Percentiles rank a stretch among this genome's conserved stretches.
phyloP scores from a whole-genome alignment of 2,329 filamentous ascomycete species.

The Epichloe aotearoae region DNA sequence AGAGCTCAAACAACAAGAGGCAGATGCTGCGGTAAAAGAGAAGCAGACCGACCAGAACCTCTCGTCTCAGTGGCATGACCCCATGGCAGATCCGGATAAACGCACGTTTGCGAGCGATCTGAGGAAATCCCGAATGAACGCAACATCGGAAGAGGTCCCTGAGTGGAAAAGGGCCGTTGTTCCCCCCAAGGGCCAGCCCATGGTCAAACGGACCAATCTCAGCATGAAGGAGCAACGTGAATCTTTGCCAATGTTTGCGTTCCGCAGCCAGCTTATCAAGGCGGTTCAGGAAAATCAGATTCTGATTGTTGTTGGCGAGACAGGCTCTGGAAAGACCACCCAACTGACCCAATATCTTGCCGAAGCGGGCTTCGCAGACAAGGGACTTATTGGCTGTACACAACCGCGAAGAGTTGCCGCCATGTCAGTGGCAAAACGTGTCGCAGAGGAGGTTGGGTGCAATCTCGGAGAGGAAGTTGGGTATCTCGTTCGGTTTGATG shows the following conservation, averaged over 20 bases:
- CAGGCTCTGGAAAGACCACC: slow-evolving; percentile 93
- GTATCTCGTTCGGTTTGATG: slow-evolving; percentile 95
- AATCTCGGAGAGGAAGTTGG: slow-evolving; percentile 84
- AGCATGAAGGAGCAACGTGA: slow-evolving; percentile 93
- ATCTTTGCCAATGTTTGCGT: slow-evolving; percentile 75
- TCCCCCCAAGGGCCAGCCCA: slow-evolving; percentile 57
- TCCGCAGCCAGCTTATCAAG: slow-evolving; percentile 75
- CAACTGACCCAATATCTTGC: slow-evolving; percentile 92
- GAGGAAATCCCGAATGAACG: slow-evolving; percentile 49
- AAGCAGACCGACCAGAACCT: slow-evolving; percentile 65
- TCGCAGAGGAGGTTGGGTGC: slow-evolving; percentile 90
- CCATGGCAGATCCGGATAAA: slow-evolving; percentile 78
- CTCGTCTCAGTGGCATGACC: slow-evolving; percentile 88
- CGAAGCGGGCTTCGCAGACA: slow-evolving; percentile 77
- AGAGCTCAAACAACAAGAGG: slow-evolving; percentile 79
- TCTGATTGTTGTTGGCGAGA: slow-evolving; percentile 92
- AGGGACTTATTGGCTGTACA: slow-evolving; percentile 88
- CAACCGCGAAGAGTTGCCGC: slow-evolving; percentile 94
- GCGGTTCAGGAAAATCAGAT: slow-evolving; percentile 82
- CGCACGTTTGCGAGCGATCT: slow-evolving; percentile 83
- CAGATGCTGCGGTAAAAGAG: slow-evolving; percentile 59
- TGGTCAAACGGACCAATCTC: slow-evolving; percentile 78
- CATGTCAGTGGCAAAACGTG: slow-evolving; percentile 95
- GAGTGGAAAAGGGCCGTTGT: slow-evolving; percentile 86
- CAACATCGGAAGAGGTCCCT: slow-evolving; percentile 56